Evolutionary conservation across 2,329 filamentous ascomycete genomes (phyloP).

Genomic region (Aulographum hederae): DNA sequence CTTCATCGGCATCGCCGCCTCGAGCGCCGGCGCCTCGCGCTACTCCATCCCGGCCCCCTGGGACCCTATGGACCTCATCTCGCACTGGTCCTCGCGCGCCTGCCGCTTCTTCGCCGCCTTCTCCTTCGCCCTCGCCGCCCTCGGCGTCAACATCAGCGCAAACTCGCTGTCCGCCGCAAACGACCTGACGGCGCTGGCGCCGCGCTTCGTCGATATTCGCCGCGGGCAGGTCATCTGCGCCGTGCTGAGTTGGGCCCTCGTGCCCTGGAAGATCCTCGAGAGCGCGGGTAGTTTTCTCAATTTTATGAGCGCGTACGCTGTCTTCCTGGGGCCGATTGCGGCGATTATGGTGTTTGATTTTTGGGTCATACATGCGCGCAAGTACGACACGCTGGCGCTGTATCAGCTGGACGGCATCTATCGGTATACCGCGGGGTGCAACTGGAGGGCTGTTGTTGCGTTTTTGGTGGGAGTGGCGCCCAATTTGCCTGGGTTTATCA

Average conservation of each 20-base stretch:
- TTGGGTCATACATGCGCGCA: conserved; percentile 33
- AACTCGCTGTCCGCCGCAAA: conserved; percentile 12
- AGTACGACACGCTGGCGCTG: conserved; percentile 31
- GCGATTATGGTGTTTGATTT: conserved; percentile 17
- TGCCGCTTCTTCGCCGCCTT: conserved; percentile 20
- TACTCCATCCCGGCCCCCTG: conserved; percentile 27
- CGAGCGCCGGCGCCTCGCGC: conserved; percentile 33
- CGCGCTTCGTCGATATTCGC: conserved; percentile 15
- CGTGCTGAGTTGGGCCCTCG: conserved; percentile 2
- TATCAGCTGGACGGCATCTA: conserved; percentile 32
- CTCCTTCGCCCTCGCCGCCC: conserved; percentile 11
- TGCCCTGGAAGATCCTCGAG: conserved; percentile 13
- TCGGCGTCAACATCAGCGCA: conserved; percentile 12
- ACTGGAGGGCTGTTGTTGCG: conserved; percentile 40
- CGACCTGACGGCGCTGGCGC: conserved; percentile 24
- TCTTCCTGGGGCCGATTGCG: conserved; percentile 13
- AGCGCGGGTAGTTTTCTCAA: conserved; percentile 11
- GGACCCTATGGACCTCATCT: conserved; percentile 23
- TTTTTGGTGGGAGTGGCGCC: conserved; percentile 39
- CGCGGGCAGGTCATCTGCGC: conserved; percentile 8
- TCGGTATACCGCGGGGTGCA: conserved; percentile 33
- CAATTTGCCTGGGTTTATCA: conserved; percentile 36
- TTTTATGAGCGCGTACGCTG: conserved; percentile 11
- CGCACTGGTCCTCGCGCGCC: conserved; percentile 19
- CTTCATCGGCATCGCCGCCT: conserved; percentile 39